A percentile compares a stretch with the other conserved stretches of the same genome.
These are phyloP conservation scores for Mallotus repandus DNA, from an alignment of 441 rosid genomes.

Conservation along the genomic window DNA sequence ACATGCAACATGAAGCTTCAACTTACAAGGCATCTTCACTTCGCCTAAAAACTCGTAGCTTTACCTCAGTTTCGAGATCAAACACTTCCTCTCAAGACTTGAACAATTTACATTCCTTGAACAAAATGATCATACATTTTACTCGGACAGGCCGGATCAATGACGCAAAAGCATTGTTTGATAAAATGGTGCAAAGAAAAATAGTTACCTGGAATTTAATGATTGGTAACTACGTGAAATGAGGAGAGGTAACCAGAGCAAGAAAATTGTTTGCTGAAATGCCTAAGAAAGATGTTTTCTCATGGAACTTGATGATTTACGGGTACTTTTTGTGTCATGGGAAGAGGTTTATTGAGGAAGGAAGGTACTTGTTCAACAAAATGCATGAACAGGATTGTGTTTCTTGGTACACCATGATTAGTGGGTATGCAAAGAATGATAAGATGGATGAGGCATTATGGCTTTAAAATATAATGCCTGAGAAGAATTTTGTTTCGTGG, in stretches of 20 bases:
- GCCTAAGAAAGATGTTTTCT: slow-evolving; percentile 52
- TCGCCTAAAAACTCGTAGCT: neutral
- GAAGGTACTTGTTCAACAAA: slow-evolving; percentile 49
- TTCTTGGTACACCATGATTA: slow-evolving; percentile 74
- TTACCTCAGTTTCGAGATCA: slow-evolving; percentile 2
- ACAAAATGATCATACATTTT: slow-evolving; percentile 44
- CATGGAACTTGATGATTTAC: slow-evolving; percentile 65
- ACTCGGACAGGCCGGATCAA: slow-evolving; percentile 37
- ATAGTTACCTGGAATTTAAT: slow-evolving; percentile 65
- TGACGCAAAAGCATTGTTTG: slow-evolving; percentile 55
- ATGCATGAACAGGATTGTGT: slow-evolving; percentile 54
- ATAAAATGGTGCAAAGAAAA: slow-evolving; percentile 32
- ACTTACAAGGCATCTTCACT: neutral
- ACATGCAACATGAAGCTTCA: neutral
- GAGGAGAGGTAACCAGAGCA: slow-evolving; percentile 48
- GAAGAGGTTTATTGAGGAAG: slow-evolving; percentile 44
- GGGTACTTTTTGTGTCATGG: slow-evolving; percentile 57
- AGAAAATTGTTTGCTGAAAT: slow-evolving; percentile 64
- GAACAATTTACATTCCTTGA: slow-evolving; percentile 31
- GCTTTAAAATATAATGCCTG: slow-evolving; percentile 50
- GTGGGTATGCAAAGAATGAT: slow-evolving; percentile 58
- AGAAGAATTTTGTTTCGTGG: slow-evolving; percentile 50
- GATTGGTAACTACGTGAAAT: slow-evolving; percentile 50
- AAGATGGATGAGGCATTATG: slow-evolving; percentile 45
- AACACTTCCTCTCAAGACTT: slow-evolving; percentile 15